Evolutionary conservation across 768 basidiomycete genomes (phyloP).

Genomic region (Boletales sp.): DNA sequence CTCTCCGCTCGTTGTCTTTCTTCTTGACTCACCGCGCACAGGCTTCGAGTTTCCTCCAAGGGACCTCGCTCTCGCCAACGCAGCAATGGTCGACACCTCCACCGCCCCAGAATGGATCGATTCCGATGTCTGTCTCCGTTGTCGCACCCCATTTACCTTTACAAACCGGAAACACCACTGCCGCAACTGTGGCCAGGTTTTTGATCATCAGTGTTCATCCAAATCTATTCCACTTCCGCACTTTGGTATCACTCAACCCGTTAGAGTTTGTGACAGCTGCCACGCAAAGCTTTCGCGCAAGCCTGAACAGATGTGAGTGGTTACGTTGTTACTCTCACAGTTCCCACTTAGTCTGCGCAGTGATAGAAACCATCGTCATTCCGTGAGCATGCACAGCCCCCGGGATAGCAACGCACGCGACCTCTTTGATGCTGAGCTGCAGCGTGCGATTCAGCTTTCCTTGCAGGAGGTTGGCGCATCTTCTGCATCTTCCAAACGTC

Average conservation of each 20-base stretch:
- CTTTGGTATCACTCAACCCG: conserved; percentile 89
- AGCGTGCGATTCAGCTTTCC: conserved; percentile 89
- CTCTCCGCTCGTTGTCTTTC: not conserved
- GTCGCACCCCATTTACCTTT: conserved; percentile 86
- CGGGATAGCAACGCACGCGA: conserved; percentile 58
- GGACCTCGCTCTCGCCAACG: conserved; percentile 62
- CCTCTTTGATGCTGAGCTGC: conserved; percentile 80
- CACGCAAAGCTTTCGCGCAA: conserved; percentile 71
- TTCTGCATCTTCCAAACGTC: conserved; percentile 44
- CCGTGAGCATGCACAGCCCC: conserved; percentile 50
- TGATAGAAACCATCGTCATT: conserved; percentile 52
- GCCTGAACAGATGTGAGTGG: conserved; percentile 51
- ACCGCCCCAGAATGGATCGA: conserved; percentile 98
- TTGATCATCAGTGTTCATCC: conserved; percentile 90
- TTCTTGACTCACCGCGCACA: conserved; percentile 24
- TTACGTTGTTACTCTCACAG: not conserved
- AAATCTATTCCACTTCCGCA: conserved; percentile 83
- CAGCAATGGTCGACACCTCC: conserved; percentile 87
- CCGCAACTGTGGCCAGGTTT: conserved; percentile 95
- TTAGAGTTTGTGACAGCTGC: conserved; percentile 92
- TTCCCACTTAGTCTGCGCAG: conserved; percentile 17
- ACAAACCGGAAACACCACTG: conserved; percentile 99
- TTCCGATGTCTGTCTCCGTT: conserved; percentile 90
- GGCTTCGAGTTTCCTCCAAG: conserved; percentile 86
- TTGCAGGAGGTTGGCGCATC: conserved; percentile 66